Percentiles rank a stretch among this genome's conserved stretches.
Conservation (phyloP, 106 monocot genomes). For the Dendrobium catenatum region DNA sequence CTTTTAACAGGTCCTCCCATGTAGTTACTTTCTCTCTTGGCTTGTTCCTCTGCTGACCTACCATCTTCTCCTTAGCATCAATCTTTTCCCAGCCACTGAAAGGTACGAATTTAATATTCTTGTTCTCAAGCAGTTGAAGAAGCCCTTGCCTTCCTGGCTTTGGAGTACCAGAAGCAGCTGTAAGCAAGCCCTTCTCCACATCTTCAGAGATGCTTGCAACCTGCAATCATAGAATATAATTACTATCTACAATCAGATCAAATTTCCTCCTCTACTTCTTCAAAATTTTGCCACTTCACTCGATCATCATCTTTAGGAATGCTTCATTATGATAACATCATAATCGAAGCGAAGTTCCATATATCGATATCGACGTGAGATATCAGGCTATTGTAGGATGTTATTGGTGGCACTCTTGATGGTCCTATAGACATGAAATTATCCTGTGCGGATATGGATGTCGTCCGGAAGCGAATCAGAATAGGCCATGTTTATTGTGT, state of each 20-base stretch:
- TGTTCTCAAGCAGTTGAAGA: conserved; percentile 41
- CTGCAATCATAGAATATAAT: conserved; percentile 21
- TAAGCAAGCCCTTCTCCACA: conserved; percentile 33
- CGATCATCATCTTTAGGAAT: too few relatives aligned
- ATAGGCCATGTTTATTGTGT: too few relatives aligned
- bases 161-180: conserved; percentile 4
- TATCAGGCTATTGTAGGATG: too few relatives aligned
- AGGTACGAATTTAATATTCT: conserved; percentile 43
- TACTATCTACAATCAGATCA: neutral
- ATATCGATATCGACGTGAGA: too few relatives aligned
- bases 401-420: too few relatives aligned
- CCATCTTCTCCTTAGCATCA: conserved; percentile 63
- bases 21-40: conserved; percentile 77
- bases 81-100: conserved; percentile 87
- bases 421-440: too few relatives aligned
- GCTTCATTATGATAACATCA: too few relatives aligned
- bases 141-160: conserved; percentile 79
- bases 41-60: conserved; percentile 51
- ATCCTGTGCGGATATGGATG: too few relatives aligned
- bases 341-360: too few relatives aligned
- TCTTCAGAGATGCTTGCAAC: conserved; percentile 76
- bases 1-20: conserved; percentile 59
- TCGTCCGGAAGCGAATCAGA: too few relatives aligned
- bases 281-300: too few relatives aligned
- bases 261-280: too few relatives aligned